Evolutionary conservation across 176 grass and related monocot genomes (phyloP), one percentile per base, ranked within the genome.

Genomic region (Lolium multiflorum): DNA sequence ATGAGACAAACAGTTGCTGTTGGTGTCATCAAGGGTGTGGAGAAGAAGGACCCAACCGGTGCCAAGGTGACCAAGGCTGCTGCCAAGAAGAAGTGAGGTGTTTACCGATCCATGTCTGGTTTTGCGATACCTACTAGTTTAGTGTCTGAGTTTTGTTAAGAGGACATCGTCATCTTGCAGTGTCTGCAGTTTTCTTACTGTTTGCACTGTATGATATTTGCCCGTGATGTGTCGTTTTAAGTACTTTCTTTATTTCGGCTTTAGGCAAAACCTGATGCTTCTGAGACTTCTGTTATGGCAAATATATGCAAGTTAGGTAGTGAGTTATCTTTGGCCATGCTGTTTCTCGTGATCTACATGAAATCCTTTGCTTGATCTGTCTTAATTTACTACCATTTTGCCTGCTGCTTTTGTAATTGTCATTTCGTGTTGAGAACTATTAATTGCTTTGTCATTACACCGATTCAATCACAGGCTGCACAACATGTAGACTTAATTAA

Each of bases 51-150:
- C 22, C 89, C 92, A 0, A 92, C 89, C 0, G 94, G 94, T 3
- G 91, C 94, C 52, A 97, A 97, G 91, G 63, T 97, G 17, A 97
- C 94, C 81, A 94, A 97, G 91, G 92, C 95, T 80, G 93, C 95
- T 17, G 84, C 79, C 48, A 98, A 98, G 95, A 97, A 97, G 95
- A 97, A 97, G 91, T 97, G 91, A 97, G 60, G 57, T 14, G 39
- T 46, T 70, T 87, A 16, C 37, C 18, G 10, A 15, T 7, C 54
- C 3, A 9, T 79, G 54, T 61, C 59, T 65, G 14, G 22, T 31
- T 65, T 65, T 64, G 59, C 50, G 44, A 74, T 74, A 24, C 47
- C 12, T 71, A 47, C 13, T 69, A 69, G 70, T 73, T 51, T 75
- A 75, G 72, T 75, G 4, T 8, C 2, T n/a, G 59, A 49, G 79